Evolutionary conservation across 164 flowering plant genomes (phyloP).

Genomic region (Tetrastigma voinierianum): DNA sequence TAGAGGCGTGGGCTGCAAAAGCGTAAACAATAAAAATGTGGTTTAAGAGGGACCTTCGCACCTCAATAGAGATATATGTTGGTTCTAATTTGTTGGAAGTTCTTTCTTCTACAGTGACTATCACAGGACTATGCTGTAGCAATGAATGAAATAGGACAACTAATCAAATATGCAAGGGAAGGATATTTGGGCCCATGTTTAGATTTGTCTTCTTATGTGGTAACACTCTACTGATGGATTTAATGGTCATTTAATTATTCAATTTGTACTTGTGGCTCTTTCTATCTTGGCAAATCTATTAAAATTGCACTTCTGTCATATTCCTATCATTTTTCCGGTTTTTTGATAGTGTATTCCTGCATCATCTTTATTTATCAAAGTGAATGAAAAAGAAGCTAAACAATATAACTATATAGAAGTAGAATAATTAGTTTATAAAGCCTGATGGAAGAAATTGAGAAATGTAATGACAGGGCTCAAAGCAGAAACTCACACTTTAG

Average conservation of each 20-base stretch:
- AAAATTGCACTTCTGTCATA: background rate
- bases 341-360: too few relatives aligned
- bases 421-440: too few relatives aligned
- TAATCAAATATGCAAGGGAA: constrained; percentile 56
- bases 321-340: background rate
- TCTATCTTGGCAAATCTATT: background rate
- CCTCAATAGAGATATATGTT: constrained; percentile 55
- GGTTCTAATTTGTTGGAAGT: constrained; percentile 78
- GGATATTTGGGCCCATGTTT: constrained; percentile 43
- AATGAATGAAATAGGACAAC: constrained; percentile 73
- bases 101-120: constrained; percentile 71
- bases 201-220: constrained; percentile 83
- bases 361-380: too few relatives aligned
- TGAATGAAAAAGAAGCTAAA: too few relatives aligned
- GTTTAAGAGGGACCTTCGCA: constrained; percentile 55
- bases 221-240: constrained; percentile 68
- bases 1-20: constrained; percentile 88
- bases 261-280: background rate
- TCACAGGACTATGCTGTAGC: constrained; percentile 86
- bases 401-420: too few relatives aligned
- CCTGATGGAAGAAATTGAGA: too few relatives aligned
- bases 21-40: constrained; percentile 53
- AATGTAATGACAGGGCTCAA: too few relatives aligned
- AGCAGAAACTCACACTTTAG: too few relatives aligned
- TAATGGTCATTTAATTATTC: constrained; percentile 71